Evolutionary conservation across 2,329 filamentous ascomycete genomes (phyloP), one percentile per base, ranked within the genome.

Genomic region (Colletotrichum sidae): DNA sequence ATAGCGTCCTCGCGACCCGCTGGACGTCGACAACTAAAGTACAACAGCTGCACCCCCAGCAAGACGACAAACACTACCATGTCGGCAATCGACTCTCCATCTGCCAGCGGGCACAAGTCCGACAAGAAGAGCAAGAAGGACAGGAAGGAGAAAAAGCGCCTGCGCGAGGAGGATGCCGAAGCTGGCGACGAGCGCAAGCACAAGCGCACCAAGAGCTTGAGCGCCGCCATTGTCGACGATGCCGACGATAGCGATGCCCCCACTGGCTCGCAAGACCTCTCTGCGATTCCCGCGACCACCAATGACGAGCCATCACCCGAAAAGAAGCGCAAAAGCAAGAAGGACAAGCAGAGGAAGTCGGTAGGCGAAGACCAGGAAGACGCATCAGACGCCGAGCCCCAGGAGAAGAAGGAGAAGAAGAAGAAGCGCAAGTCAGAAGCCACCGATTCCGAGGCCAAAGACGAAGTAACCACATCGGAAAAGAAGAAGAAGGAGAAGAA

Each of bases 151-250:
- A 83, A 82, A 74, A 84, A 84, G 75, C 79, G 81, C 47, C 72
- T 76, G 7, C 74, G 81, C 47, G 81, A 83, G 53, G 81, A 83
- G 34, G 80, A 83, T 44, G 71, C 69, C 17, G 62, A 69, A 8
- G 76, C 75, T 45, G 76, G 78, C 51, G 72, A 74, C 41, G 81
- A 84, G 65, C 80, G 80, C 71, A 83, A 81, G 73, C 77, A 82
- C 70, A 85, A 86, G 70, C 83, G 82, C 65, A 81, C 82, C 6
- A 84, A 83, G 73, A 82, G 77, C 78, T 79, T 79, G 17, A 49
- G 42, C 15, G 52, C 49, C 25, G 35, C 41, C 12, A 51, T 42
- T 7, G 38, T 42, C 72, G 72, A 67, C 50, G 72, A 74, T 41
- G 72, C 69, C 38, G 57, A 69, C 35, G 54, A 42, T 17, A 37